phyloP scores from a whole-genome alignment of 2,329 filamentous ascomycete genomes.

The Phoma herbarum region DNA sequence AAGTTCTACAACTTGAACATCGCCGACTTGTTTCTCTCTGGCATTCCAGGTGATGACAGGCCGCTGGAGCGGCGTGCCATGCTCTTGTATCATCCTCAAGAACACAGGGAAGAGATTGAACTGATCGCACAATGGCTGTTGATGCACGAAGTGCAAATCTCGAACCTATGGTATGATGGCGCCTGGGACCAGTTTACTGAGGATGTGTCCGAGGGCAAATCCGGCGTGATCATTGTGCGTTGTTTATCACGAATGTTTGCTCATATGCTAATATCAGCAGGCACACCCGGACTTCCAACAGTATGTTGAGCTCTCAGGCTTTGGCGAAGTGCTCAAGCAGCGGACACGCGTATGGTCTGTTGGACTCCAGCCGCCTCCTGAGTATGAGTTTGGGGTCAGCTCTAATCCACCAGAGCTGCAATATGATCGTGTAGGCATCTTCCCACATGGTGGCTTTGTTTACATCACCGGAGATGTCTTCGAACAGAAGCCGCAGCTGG shows the following conservation, averaged over 20 bases:
- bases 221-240: slow-evolving; percentile 43
- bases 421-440: slow-evolving; percentile 45
- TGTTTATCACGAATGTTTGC: too few species aligned
- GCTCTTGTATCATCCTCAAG: slow-evolving; percentile 39
- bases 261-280: slow-evolving; percentile 29
- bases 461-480: slow-evolving; percentile 58
- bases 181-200: slow-evolving; percentile 40
- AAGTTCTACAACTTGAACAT: slow-evolving; percentile 32
- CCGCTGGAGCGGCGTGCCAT: slow-evolving; percentile 37
- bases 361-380: slow-evolving; percentile 35
- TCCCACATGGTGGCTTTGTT: slow-evolving; percentile 51
- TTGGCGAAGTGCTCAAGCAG: slow-evolving; percentile 44
- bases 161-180: slow-evolving; percentile 33
- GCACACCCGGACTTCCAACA: slow-evolving; percentile 43
- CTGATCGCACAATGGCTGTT: slow-evolving; percentile 45
- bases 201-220: slow-evolving; percentile 27
- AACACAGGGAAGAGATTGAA: slow-evolving; percentile 42
- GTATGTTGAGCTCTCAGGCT: slow-evolving; percentile 43
- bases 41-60: slow-evolving; percentile 8
- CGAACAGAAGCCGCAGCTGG: slow-evolving; percentile 48
- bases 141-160: slow-evolving; percentile 42
- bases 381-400: slow-evolving; percentile 27
- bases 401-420: slow-evolving; percentile 23
- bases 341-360: slow-evolving; percentile 47
- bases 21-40: slow-evolving; percentile 35